These are phyloP conservation scores for Mycena indigotica DNA, from an alignment of 768 basidiomycete genomes.

Conservation along the genomic window DNA sequence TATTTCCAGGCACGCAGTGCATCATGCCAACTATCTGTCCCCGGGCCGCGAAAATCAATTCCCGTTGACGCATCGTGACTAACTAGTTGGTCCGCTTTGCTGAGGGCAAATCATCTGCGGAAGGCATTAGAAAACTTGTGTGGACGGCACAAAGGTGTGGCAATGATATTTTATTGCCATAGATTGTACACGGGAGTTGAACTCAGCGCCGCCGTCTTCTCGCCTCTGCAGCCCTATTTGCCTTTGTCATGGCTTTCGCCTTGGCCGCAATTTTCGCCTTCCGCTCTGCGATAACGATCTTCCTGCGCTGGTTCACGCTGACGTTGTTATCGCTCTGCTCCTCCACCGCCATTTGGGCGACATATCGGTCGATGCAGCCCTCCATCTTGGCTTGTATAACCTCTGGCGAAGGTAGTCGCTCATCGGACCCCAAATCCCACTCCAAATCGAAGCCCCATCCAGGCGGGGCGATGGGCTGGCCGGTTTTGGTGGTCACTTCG, in stretches of 20 bases:
- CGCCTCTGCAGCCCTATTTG: conserved; percentile 16
- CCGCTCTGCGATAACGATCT: conserved; percentile 33
- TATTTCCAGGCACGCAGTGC: background rate
- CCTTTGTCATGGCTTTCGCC: conserved; percentile 40
- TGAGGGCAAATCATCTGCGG: background rate
- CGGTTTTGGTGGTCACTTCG: conserved; percentile 7
- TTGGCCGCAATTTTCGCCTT: conserved; percentile 35
- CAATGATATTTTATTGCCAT: background rate
- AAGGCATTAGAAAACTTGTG: background rate
- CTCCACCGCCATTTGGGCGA: conserved; percentile 46
- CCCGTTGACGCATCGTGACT: background rate
- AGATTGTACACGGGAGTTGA: background rate
- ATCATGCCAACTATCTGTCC: too few species aligned
- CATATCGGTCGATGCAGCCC: conserved; percentile 59
- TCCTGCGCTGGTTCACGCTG: conserved; percentile 74
- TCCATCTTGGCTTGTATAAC: conserved; percentile 71
- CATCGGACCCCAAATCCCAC: conserved; percentile 50
- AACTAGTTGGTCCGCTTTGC: background rate
- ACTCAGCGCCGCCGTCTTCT: background rate
- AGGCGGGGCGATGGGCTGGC: conserved; percentile 31
- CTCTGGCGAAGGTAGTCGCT: conserved; percentile 19
- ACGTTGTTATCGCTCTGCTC: conserved; percentile 58
- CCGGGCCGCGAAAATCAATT: too few species aligned
- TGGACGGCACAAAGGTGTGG: background rate
- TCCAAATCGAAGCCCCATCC: conserved; percentile 90